Conservation (phyloP, 2,329 filamentous ascomycete species). For the Fusarium incarnatum region DNA sequence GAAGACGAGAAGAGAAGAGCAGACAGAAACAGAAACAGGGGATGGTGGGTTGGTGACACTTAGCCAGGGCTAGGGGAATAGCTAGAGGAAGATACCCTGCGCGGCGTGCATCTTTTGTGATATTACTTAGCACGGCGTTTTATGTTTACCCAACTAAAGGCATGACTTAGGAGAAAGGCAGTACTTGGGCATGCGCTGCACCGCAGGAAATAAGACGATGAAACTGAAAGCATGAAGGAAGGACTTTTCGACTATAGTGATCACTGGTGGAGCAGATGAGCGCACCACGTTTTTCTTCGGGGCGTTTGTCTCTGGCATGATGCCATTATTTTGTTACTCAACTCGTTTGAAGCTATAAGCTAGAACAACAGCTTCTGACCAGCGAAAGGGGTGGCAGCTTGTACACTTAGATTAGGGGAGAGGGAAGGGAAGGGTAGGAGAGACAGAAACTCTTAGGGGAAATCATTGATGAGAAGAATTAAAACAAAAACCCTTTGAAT, state of each 20-base stretch:
- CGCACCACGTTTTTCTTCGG: constrained; percentile 16
- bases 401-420: not conserved
- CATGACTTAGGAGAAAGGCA: constrained; percentile 38
- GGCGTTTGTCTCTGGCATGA: not conserved
- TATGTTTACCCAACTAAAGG: constrained; percentile 36
- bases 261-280: not conserved
- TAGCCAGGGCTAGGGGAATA: constrained; percentile 33
- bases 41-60: constrained; percentile 15
- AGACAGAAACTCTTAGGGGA: constrained; percentile 6
- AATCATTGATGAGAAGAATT: constrained; percentile 21
- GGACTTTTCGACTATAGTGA: not conserved
- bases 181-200: constrained; percentile 32
- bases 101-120: constrained; percentile 47
- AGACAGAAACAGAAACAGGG: not conserved
- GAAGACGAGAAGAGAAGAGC: constrained; percentile 10
- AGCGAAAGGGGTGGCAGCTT: not conserved
- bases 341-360: constrained; percentile 2
- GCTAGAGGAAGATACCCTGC: constrained; percentile 49
- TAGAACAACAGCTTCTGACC: not conserved
- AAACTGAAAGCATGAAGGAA: constrained; percentile 13
- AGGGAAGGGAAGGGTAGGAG: not conserved
- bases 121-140: constrained; percentile 54
- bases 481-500: constrained; percentile 18
- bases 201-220: constrained; percentile 15
- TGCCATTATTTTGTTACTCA: not conserved